Percentiles rank a stretch among this genome's conserved stretches.
phyloP scores from a whole-genome alignment of 306 rosid species.

The Fragaria ananassa region DNA sequence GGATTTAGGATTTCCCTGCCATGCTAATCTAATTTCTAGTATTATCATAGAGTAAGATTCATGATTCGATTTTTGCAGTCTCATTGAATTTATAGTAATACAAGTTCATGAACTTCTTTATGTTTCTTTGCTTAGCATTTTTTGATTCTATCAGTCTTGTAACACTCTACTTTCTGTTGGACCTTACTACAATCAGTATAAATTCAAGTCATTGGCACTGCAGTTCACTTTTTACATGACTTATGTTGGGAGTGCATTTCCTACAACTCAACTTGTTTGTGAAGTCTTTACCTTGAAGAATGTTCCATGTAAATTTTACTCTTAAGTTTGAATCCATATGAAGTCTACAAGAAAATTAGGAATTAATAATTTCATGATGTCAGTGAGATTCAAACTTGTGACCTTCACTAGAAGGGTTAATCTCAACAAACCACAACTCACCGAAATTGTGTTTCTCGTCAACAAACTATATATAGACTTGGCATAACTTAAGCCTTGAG shows the following conservation, averaged over 20 bases:
- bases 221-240: neutral
- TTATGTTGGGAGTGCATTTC: neutral
- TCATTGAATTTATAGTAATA: neutral
- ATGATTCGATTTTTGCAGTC: neutral
- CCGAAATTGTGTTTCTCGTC: neutral
- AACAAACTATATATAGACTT: no score
- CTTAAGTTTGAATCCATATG: no score
- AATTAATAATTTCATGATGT: neutral
- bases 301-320: no score
- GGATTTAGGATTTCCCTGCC: neutral
- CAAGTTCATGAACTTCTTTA: neutral
- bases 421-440: neutral
- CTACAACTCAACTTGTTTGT: neutral
- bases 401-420: no score
- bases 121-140: neutral
- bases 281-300: neutral
- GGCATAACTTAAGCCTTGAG: neutral
- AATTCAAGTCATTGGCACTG: no score
- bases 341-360: no score
- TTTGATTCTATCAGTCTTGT: neutral
- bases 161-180: neutral
- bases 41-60: neutral
- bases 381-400: neutral
- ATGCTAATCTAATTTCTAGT: neutral
- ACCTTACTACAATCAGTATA: neutral